Conservation (phyloP, 441 rosid species). For the Manihot esculenta region DNA sequence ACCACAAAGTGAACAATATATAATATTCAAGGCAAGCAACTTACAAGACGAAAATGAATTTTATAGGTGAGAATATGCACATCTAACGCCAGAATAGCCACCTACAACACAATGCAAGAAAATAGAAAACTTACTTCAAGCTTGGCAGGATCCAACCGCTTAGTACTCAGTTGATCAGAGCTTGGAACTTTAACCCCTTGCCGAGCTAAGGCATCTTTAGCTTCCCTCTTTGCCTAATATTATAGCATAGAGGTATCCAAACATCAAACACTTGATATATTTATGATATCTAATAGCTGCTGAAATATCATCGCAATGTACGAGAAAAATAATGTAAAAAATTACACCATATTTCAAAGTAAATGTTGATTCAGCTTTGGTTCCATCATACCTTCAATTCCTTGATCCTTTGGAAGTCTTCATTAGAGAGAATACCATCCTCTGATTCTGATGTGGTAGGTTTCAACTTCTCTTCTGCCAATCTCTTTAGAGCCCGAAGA, state of each 20-base stretch:
- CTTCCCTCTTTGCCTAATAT: conserved; percentile 69
- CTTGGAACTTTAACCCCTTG: conserved; percentile 82
- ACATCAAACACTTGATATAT: neutral
- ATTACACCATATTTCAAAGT: neutral
- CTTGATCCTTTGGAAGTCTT: conserved; percentile 85
- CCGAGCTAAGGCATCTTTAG: conserved; percentile 58
- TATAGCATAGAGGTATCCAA: neutral
- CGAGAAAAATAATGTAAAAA: neutral
- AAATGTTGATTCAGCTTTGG: neutral
- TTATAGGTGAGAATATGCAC: neutral
- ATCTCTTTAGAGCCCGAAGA: conserved; percentile 79
- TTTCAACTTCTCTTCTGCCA: conserved; percentile 56
- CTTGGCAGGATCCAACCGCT: conserved; percentile 77
- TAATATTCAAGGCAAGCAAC: neutral
- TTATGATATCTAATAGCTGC: neutral
- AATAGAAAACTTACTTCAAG: conserved; percentile 69
- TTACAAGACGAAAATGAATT: neutral
- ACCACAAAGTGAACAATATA: neutral
- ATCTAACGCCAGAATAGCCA: neutral
- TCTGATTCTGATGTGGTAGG: conserved; percentile 31
- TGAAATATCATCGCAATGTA: neutral
- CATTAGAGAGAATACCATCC: conserved; percentile 95
- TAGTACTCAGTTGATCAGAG: conserved; percentile 69
- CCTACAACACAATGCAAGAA: conserved; percentile 3
- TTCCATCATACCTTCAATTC: conserved; percentile 57